Evolutionary conservation across 208 protist species (phyloP).

Genomic region (Acanthamoeba royreba): DNA sequence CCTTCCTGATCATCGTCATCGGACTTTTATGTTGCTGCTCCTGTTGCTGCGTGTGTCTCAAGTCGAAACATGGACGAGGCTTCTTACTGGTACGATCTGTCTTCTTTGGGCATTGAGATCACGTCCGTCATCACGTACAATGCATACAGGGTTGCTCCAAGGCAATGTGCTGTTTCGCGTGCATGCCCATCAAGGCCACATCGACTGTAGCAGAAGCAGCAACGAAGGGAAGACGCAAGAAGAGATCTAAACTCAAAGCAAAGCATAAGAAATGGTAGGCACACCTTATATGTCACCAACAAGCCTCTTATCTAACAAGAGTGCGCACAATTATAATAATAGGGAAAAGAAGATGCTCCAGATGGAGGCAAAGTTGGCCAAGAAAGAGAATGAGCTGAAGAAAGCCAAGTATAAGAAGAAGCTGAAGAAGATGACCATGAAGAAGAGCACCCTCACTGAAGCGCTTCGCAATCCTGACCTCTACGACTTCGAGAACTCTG

Average conservation of each 20-base stretch:
- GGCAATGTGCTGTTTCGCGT: background rate
- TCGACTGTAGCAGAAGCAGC: background rate
- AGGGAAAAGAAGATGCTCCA: background rate
- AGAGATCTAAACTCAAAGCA: background rate
- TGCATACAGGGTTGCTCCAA: background rate
- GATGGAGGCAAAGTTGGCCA: background rate
- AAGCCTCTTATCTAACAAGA: background rate
- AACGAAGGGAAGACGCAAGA: background rate
- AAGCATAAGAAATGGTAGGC: background rate
- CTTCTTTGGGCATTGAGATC: background rate
- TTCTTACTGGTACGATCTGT: background rate
- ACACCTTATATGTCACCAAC: background rate
- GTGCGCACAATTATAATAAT: background rate
- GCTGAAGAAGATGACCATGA: background rate
- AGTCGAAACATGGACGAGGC: background rate
- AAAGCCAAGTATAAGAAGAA: background rate
- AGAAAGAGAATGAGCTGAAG: background rate
- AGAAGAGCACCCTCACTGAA: background rate
- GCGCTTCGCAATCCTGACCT: background rate
- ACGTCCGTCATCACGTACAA: background rate
- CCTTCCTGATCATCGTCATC: background rate
- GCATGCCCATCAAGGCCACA: background rate
- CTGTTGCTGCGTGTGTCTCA: background rate
- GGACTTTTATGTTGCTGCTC: background rate
- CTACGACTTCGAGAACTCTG: background rate